Conservation (phyloP, 768 basidiomycete genomes). For the Mycena metata region DNA sequence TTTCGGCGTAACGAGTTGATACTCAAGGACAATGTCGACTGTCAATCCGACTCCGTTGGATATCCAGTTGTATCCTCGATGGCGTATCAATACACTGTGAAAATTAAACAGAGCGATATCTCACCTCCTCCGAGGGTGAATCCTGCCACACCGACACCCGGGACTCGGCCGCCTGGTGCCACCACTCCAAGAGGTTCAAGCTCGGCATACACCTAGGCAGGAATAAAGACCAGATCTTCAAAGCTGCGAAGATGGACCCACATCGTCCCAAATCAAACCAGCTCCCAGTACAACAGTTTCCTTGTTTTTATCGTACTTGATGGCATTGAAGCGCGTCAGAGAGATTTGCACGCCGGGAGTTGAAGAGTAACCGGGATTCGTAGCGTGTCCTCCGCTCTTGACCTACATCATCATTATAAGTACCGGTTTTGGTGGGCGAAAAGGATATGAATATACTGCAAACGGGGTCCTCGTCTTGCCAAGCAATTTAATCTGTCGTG, state of each 20-base stretch:
- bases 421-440: neutral
- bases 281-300: conserved; percentile 59
- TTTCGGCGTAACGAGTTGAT: conserved; percentile 69
- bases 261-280: conserved; percentile 75
- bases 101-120: no score
- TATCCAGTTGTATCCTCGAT: conserved; percentile 69
- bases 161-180: conserved; percentile 71
- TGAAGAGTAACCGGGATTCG: no score
- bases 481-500: conserved; percentile 66
- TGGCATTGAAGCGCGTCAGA: conserved; percentile 62
- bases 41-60: conserved; percentile 74
- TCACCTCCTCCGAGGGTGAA: conserved; percentile 70
- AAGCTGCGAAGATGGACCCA: no score
- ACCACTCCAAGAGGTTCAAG: conserved; percentile 63
- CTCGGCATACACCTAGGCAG: conserved; percentile 59
- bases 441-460: conserved; percentile 60
- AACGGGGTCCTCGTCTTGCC: conserved; percentile 62
- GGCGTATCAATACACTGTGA: no score
- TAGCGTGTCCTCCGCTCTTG: conserved; percentile 70
- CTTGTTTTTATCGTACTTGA: conserved; percentile 54
- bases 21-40: conserved; percentile 67
- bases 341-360: conserved; percentile 70
- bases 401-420: conserved; percentile 51
- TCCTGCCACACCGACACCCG: conserved; percentile 72
- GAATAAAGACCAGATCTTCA: no score